Evolutionary conservation across 2,329 filamentous ascomycete species (phyloP), one percentile per base, ranked within the genome.

Genomic region (Colletotrichum tropicale): DNA sequence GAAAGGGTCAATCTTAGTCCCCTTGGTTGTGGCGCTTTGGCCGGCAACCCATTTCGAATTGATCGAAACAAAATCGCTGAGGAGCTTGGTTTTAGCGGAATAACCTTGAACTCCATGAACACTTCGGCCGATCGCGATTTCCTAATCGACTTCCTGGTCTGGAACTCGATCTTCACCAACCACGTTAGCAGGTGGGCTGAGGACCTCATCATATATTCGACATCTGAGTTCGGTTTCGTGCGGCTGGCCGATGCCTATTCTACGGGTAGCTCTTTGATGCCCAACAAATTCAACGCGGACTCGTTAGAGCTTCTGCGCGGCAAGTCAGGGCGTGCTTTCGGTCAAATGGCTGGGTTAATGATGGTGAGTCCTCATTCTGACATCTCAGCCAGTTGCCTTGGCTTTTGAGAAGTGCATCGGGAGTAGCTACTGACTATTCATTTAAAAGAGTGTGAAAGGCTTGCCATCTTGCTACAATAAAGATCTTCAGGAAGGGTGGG

Each of bases 391-490:
- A 71, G 65, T 77, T 68, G 21, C 66, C 66, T 60, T 68, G 28
- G 52, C 66, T 36, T 38, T 68, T 58, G 28, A 68, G 70, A 77
- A 79, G 67, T 76, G 77, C 43, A 80, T 82, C 26, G 43, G 81
- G 79, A 81, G 61, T 68, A 80, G 76, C 74, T 71, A 80, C 81
- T 83, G 78, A 83, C 79, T 68, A 56, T 72, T 65, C 48, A 77
- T 69, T 69, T 77, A 13, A 36, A 15, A 83, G 87, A 94, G 88
- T 66, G 85, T 84, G 75, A 86, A 86, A 79, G 92, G 93, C 70
- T 89, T 95, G 55, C 93, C 94, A 21, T 91, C 89, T 36, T 94
- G 92, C 28, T 96, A 96, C 86, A 95, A 95, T 87, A 95, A 95
- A 83, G 93, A 96, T 82, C 83, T 95, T 58, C 94, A 96, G 83